Conservation (phyloP, 1,139 yeast species). For the Pneumocystis sp. region DNA sequence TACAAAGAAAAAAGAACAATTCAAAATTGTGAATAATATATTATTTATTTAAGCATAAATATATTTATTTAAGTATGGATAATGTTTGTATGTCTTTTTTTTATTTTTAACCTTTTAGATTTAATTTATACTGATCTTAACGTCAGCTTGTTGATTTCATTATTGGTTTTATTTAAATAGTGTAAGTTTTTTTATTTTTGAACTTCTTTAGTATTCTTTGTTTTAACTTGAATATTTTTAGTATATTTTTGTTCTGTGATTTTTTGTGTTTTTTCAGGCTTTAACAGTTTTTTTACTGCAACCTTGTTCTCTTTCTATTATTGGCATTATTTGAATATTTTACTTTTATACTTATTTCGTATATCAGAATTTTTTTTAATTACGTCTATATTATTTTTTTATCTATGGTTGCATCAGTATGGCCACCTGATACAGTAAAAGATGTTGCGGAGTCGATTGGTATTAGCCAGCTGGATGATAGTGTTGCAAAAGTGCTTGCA, state of each 20-base stretch:
- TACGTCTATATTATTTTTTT: background rate
- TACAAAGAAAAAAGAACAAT: background rate
- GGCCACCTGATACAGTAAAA: constrained; percentile 83
- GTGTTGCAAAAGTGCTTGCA: constrained; percentile 84
- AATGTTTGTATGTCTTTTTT: too few relatives aligned
- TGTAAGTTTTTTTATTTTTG: too few relatives aligned
- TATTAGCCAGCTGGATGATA: constrained; percentile 60
- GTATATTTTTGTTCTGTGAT: too few relatives aligned
- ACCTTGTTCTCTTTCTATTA: background rate
- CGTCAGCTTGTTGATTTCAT: too few relatives aligned
- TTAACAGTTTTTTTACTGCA: background rate
- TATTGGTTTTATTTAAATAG: too few relatives aligned
- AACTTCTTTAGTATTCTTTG: too few relatives aligned
- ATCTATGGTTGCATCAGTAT: constrained; percentile 2
- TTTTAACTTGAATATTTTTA: too few relatives aligned
- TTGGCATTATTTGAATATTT: background rate
- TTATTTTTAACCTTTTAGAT: too few relatives aligned
- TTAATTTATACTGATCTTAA: too few relatives aligned
- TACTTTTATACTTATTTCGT: background rate
- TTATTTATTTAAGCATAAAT: too few relatives aligned
- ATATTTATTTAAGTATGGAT: too few relatives aligned
- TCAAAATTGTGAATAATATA: too few relatives aligned
- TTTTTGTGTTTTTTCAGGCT: background rate
- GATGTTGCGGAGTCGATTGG: constrained; percentile 94
- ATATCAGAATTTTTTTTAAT: background rate